Base-by-base conservation (phyloP, 2,329 filamentous ascomycete genomes). In the Hypomyces perniciosus region DNA sequence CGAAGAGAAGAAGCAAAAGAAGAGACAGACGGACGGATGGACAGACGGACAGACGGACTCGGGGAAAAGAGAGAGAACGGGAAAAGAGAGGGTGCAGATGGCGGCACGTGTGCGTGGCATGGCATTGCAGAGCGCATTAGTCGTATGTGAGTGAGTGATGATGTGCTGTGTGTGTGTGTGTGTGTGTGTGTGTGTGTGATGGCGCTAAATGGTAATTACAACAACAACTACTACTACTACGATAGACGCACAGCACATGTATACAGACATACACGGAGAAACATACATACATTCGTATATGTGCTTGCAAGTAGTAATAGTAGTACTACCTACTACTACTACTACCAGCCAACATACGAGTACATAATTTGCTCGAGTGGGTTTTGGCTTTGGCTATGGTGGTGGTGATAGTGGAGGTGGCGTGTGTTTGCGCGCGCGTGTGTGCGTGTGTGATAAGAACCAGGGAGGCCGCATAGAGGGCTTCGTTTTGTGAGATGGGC, bases 21-120 rank as follows among this genome's bases (percentile, higher is more conserved):
- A 42, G 9, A 31, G 30, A 27, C 20, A 42, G 8, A 26, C 34
- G 27, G 38, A 38, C 44, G 39, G 39, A 7, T 20, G 27, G n/a
- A 51, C 38, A 43, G 28, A n/a, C n/a, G 3, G 20, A 20, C 20
- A 20, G 20, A 20, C 20, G 20, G 20, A 20, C 20, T 13, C 4
- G 26, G 4, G 38, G 26, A 7, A 20, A 20, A 37, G 13, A 5
- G 34, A n/a, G 9, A n/a, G 46, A 27, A 29, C 28, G 35, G 37
- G 29, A 40, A 10, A 12, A 35, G 10, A 40, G 13, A 45, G 27
- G 13, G 30, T 48, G 48, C 40, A 51, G 34, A 48, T 37, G 48
- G 44, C 52, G 48, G 53, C 56, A 57, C 56, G 56, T 57, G 54
- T 57, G 52, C 50, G 48, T 54, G 46, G 55, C 53, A 56, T 56